Evolutionary conservation across 495 filamentous ascomycete species (phyloP).

Genomic region (Penicillium longicatenatum): DNA sequence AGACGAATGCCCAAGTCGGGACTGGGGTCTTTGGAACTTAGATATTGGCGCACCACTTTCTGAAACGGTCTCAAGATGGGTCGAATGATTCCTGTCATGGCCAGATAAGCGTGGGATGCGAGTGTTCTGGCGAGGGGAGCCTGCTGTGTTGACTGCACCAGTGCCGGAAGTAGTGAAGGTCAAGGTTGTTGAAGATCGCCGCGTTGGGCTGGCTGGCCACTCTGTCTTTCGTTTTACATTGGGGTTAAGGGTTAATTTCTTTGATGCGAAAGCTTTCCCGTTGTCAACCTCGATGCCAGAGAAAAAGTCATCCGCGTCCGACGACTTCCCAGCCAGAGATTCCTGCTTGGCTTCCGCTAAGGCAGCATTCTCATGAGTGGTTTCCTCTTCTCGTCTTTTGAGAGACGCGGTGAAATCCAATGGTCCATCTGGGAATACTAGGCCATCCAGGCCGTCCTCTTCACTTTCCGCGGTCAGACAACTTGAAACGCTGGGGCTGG

Average conservation of each 20-base stretch:
- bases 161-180: slow-evolving; percentile 65
- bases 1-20: slow-evolving; percentile 65
- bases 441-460: slow-evolving; percentile 81
- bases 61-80: slow-evolving; percentile 82
- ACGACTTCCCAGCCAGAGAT: slow-evolving; percentile 26
- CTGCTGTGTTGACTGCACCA: slow-evolving; percentile 58
- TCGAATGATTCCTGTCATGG: slow-evolving; percentile 68
- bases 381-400: slow-evolving; percentile 63
- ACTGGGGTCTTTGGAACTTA: slow-evolving; percentile 60
- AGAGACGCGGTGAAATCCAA: slow-evolving; percentile 78
- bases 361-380: slow-evolving; percentile 38
- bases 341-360: slow-evolving; percentile 29
- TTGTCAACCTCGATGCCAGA: slow-evolving; percentile 84
- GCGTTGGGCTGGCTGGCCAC: slow-evolving; percentile 67
- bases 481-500: slow-evolving; percentile 90
- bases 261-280: slow-evolving; percentile 75
- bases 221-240: slow-evolving; percentile 84
- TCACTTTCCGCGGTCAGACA: slow-evolving; percentile 92
- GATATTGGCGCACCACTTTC: slow-evolving; percentile 79
- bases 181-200: slow-evolving; percentile 75
- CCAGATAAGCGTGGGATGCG: slow-evolving; percentile 65
- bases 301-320: slow-evolving; percentile 77
- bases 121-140: slow-evolving; percentile 45
- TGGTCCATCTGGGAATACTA: slow-evolving; percentile 80
- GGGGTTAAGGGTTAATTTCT: slow-evolving; percentile 83